Evolutionary conservation across 768 basidiomycete species (phyloP).

Genomic region (Russula vinacea): DNA sequence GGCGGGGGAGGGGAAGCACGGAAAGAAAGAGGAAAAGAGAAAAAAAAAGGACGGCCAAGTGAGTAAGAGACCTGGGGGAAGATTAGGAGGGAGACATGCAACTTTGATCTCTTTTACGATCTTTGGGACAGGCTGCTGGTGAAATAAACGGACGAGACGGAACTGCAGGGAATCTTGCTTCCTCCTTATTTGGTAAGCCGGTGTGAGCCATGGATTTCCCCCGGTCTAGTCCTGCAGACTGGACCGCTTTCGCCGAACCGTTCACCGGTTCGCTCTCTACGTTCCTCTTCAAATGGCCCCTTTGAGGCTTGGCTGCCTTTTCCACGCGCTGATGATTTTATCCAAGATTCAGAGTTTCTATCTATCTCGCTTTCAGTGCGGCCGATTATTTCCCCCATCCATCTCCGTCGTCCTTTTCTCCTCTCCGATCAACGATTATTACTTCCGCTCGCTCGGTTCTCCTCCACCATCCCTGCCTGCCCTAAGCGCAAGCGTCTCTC

Average conservation of each 20-base stretch:
- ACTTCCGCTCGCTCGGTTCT: slow-evolving; percentile 17
- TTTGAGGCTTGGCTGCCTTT: background rate
- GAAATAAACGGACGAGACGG: slow-evolving; percentile 26
- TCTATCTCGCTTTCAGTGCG: slow-evolving; percentile 26
- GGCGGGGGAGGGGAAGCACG: background rate
- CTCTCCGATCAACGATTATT: slow-evolving; percentile 24
- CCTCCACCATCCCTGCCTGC: background rate
- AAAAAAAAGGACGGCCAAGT: slow-evolving; percentile 18
- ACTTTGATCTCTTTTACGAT: slow-evolving; percentile 30
- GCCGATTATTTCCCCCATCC: slow-evolving; percentile 21
- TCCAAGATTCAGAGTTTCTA: slow-evolving; percentile 1
- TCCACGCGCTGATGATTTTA: background rate
- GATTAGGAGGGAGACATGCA: slow-evolving; percentile 29
- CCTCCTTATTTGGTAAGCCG: slow-evolving; percentile 20
- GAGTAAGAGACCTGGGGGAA: slow-evolving; percentile 14
- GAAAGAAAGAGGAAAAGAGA: background rate
- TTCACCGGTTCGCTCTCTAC: slow-evolving; percentile 9
- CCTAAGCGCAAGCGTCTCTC: background rate
- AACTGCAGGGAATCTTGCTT: slow-evolving; percentile 23
- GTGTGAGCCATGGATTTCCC: slow-evolving; percentile 21
- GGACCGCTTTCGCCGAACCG: background rate
- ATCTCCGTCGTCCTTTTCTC: slow-evolving; percentile 11
- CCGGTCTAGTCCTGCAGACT: slow-evolving; percentile 6
- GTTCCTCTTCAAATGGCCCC: background rate
- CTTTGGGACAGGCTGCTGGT: slow-evolving; percentile 23